Conservation (phyloP, 1,284 basidiomycete species). For the Heterobasidion occidentale region DNA sequence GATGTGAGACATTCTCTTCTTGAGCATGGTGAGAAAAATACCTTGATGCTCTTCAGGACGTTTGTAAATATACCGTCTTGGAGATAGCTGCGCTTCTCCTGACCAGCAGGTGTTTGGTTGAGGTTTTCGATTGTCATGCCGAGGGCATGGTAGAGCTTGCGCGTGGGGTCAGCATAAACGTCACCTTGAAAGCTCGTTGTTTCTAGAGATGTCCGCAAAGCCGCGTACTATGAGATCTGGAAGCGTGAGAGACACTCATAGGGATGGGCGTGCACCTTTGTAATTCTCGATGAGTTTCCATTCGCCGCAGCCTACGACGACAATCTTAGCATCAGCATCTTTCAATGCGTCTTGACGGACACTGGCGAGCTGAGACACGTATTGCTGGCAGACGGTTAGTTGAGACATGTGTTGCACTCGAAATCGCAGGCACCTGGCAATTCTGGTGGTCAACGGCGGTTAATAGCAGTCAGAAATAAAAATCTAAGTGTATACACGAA, state of each 20-base stretch:
- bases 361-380: slow-evolving; percentile 40
- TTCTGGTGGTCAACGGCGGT: slow-evolving; percentile 3
- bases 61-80: slow-evolving; percentile 22
- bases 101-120: slow-evolving; percentile 32
- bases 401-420: background rate
- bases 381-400: slow-evolving; percentile 30
- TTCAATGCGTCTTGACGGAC: slow-evolving; percentile 36
- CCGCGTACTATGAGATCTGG: background rate
- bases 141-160: slow-evolving; percentile 42
- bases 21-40: slow-evolving; percentile 12
- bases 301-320: slow-evolving; percentile 59
- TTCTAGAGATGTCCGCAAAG: slow-evolving; percentile 24
- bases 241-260: background rate
- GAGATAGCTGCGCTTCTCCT: slow-evolving; percentile 41
- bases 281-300: slow-evolving; percentile 48
- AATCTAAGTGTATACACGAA: slow-evolving; percentile 20
- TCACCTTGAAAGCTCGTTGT: slow-evolving; percentile 37
- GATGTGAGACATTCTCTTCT: background rate
- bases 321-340: slow-evolving; percentile 32
- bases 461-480: background rate
- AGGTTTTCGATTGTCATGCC: slow-evolving; percentile 41
- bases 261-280: slow-evolving; percentile 26
- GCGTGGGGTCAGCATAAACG: slow-evolving; percentile 53
- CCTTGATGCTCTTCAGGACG: slow-evolving; percentile 39
- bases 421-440: slow-evolving; percentile 5